Evolutionary conservation across 139 green algal genomes (phyloP).

Genomic region (Desmodesmus armatus): DNA sequence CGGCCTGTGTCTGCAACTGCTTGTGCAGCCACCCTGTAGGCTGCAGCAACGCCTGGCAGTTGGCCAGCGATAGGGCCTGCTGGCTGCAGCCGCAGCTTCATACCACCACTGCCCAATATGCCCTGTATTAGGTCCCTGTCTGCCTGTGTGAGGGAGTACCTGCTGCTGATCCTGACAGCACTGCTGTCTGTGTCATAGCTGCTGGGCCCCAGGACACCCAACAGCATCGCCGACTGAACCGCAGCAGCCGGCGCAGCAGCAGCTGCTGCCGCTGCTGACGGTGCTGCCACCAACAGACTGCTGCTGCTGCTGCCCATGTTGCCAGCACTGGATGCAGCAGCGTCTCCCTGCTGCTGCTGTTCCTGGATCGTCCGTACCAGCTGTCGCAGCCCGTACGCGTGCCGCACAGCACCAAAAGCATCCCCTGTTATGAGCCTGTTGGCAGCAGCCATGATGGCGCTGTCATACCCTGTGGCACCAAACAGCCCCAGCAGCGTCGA

Average conservation of each 20-base stretch:
- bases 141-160: background rate
- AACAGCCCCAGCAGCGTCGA: slow-evolving; percentile 57
- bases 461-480: slow-evolving; percentile 51
- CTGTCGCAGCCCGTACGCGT: background rate
- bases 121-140: background rate
- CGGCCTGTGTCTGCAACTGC: background rate
- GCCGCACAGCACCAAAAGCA: slow-evolving; percentile 18
- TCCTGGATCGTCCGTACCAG: background rate
- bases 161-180: background rate
- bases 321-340: background rate
- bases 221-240: background rate
- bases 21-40: background rate
- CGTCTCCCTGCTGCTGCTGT: background rate
- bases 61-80: slow-evolving; percentile 7
- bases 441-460: slow-evolving; percentile 50
- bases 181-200: background rate
- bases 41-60: background rate
- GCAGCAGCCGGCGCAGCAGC: too few species aligned
- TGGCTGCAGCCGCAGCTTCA: slow-evolving; percentile 21
- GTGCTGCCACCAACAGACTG: background rate
- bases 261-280: slow-evolving; percentile 7
- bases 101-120: background rate
- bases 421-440: slow-evolving; percentile 42
- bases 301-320: slow-evolving; percentile 26
- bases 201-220: background rate